Evolutionary conservation across 768 basidiomycete genomes (phyloP).

Genomic region (Russula compacta): DNA sequence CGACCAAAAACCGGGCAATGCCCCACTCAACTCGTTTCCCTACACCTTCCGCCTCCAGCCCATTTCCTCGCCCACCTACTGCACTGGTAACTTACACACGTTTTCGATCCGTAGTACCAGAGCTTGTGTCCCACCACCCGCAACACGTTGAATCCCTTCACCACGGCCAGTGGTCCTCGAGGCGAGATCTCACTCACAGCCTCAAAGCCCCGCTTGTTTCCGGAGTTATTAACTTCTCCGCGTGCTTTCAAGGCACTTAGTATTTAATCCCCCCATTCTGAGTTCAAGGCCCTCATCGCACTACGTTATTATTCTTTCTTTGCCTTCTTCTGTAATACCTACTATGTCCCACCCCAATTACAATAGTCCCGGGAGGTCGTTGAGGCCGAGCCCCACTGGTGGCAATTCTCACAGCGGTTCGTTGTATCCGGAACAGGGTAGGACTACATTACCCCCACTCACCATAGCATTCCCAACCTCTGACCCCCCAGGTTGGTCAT

Average conservation of each 20-base stretch:
- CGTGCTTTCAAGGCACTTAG: not conserved
- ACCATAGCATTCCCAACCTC: constrained; percentile 17
- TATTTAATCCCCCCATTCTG: constrained; percentile 10
- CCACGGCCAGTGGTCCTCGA: constrained; percentile 1
- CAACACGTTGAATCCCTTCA: constrained; percentile 16
- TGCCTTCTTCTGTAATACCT: constrained; percentile 20
- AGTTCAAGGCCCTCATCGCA: constrained; percentile 5
- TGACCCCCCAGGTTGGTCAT: constrained; percentile 19
- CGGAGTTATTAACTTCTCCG: not conserved
- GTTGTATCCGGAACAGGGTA: constrained; percentile 19
- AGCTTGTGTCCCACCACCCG: not conserved
- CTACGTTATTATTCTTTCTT: constrained; percentile 17
- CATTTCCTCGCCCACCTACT: not conserved
- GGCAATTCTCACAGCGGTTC: constrained; percentile 19
- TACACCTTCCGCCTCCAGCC: not conserved
- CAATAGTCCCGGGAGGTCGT: constrained; percentile 13
- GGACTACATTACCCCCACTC: constrained; percentile 19
- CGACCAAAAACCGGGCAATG: constrained; percentile 5
- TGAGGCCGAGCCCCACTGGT: constrained; percentile 6
- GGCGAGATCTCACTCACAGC: constrained; percentile 3
- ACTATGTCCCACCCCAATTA: constrained; percentile 19
- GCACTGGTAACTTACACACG: constrained; percentile 14
- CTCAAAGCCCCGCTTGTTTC: not conserved
- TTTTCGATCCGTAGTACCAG: constrained; percentile 8
- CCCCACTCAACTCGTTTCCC: constrained; percentile 3